Conservation (phyloP, 2,329 filamentous ascomycete genomes). For the Aspergillus novoparasiticus region DNA sequence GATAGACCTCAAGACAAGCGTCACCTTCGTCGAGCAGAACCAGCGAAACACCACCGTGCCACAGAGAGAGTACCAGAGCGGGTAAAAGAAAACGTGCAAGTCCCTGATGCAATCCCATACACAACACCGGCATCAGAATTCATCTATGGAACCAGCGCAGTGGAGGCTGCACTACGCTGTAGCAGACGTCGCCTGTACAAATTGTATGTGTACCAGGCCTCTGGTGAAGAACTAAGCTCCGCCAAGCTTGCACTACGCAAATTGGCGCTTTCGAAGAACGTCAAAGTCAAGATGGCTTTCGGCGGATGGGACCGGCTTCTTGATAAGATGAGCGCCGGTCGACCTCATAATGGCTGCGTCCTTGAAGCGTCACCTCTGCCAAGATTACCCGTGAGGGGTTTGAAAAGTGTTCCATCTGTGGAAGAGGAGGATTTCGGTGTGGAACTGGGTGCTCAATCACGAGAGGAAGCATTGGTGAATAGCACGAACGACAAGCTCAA, state of each 20-base stretch:
- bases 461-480: slow-evolving; percentile 74
- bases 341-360: slow-evolving; percentile 88
- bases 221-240: slow-evolving; percentile 55
- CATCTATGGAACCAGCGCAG: slow-evolving; percentile 80
- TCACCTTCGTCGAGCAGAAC: slow-evolving; percentile 3
- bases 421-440: slow-evolving; percentile 59
- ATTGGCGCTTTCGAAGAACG: slow-evolving; percentile 42
- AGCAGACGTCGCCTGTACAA: slow-evolving; percentile 75
- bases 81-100: slow-evolving; percentile 36
- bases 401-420: slow-evolving; percentile 55
- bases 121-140: slow-evolving; percentile 90
- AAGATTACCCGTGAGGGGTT: slow-evolving; percentile 64
- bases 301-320: slow-evolving; percentile 67
- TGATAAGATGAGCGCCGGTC: slow-evolving; percentile 78
- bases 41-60: slow-evolving; percentile 18
- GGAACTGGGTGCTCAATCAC: slow-evolving; percentile 66
- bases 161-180: slow-evolving; percentile 74
- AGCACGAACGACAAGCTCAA: slow-evolving; percentile 60
- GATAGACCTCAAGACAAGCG: not conserved
- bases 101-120: slow-evolving; percentile 60
- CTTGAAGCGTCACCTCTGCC: slow-evolving; percentile 86
- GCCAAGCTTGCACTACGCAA: slow-evolving; percentile 40
- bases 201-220: slow-evolving; percentile 72
- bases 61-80: slow-evolving; percentile 34
- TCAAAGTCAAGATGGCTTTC: slow-evolving; percentile 64